phyloP scores from a whole-genome alignment of 148 eudicot genomes.

The Amaranthus hypochondriacus region DNA sequence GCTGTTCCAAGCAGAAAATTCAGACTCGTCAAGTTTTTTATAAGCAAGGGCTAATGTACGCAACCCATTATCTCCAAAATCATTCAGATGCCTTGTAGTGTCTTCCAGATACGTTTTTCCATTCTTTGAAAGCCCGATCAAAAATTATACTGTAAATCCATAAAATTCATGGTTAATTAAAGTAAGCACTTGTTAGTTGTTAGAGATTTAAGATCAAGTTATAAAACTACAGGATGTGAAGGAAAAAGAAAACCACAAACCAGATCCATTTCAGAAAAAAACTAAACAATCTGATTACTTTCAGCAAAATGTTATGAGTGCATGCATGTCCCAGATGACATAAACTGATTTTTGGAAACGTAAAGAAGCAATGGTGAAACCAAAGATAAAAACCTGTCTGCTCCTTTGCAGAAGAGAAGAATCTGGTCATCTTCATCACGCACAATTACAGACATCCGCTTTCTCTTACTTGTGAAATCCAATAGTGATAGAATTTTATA shows the following conservation, averaged over 20 bases:
- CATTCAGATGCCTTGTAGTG: constrained; percentile 78
- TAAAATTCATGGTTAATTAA: constrained; percentile 4
- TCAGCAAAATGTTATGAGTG: not conserved
- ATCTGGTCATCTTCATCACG: constrained; percentile 74
- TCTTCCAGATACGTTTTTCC: constrained; percentile 57
- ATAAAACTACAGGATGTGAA: not conserved
- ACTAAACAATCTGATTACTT: too few species aligned
- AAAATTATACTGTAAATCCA: constrained; percentile 63
- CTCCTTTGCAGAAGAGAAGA: constrained; percentile 89
- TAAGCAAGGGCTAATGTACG: constrained; percentile 89
- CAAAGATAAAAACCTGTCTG: constrained; percentile 67
- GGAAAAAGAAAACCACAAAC: not conserved
- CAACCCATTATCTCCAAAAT: constrained; percentile 85
- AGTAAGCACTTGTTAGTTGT: not conserved
- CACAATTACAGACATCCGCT: constrained; percentile 89
- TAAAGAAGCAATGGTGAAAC: constrained; percentile 10
- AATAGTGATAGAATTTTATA: constrained; percentile 78
- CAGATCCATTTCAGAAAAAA: not conserved
- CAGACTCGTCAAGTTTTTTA: constrained; percentile 64
- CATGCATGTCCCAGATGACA: not conserved
- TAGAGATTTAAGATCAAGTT: not conserved
- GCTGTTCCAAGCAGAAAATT: constrained; percentile 70
- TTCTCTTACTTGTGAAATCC: constrained; percentile 95
- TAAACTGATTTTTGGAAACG: constrained; percentile 3
- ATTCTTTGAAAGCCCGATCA: constrained; percentile 69